These are phyloP conservation scores for Pseudogymnoascus sp. DNA, from an alignment of 2,329 filamentous ascomycete species.

Conservation along the genomic window DNA sequence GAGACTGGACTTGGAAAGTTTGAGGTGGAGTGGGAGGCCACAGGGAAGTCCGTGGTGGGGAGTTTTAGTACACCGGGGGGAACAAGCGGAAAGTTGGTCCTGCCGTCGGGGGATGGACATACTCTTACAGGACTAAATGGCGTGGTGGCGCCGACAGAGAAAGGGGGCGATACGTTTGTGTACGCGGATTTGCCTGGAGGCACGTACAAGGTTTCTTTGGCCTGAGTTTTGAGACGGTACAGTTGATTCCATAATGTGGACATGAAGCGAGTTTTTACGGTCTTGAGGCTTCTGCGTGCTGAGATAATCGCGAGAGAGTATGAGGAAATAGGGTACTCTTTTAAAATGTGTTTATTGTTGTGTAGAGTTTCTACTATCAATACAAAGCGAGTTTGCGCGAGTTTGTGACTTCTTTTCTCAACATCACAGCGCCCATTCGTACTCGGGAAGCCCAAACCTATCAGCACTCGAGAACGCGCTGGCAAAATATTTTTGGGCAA, in stretches of 20 bases:
- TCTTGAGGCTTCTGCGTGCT: background rate
- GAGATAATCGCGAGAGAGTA: background rate
- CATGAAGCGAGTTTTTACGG: background rate
- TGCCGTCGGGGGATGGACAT: slow-evolving; percentile 5
- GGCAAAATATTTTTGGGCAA: slow-evolving; percentile 27
- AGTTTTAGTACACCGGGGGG: slow-evolving; percentile 10
- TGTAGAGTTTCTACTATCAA: background rate
- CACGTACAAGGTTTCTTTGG: background rate
- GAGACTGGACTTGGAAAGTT: slow-evolving; percentile 31
- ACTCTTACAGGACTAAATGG: background rate
- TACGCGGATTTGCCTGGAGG: background rate
- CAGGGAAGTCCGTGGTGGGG: background rate
- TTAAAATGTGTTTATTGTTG: too few relatives aligned
- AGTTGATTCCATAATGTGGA: background rate
- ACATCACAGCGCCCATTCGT: slow-evolving; percentile 23
- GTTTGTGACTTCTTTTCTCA: slow-evolving; percentile 14
- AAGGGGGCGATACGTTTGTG: background rate
- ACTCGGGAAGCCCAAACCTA: slow-evolving; percentile 33
- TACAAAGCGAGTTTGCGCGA: background rate
- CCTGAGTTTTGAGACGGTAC: background rate
- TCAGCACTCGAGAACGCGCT: slow-evolving; percentile 27
- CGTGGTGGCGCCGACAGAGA: background rate
- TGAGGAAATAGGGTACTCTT: background rate
- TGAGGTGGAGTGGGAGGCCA: slow-evolving; percentile 25
- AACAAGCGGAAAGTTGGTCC: slow-evolving; percentile 12